Base-by-base conservation (phyloP, 352 stramenopile genomes). In the Globisporangium parvum region DNA sequence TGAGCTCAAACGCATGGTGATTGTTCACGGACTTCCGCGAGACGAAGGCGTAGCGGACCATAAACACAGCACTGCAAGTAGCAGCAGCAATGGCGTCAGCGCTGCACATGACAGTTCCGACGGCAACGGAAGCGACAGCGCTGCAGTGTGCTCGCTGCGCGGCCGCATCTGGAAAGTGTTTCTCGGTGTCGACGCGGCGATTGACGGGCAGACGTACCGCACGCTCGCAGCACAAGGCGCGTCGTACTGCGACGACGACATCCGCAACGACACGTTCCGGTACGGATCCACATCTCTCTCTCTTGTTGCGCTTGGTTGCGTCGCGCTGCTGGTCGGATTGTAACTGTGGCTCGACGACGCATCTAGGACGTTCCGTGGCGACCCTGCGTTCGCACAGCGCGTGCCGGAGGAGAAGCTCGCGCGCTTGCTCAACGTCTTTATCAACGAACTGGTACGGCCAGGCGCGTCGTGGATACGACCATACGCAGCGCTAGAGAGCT, bases 211-310 rank as follows among this genome's bases (percentile, higher is more conserved):
- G 20, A 69, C 77, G 47, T 97, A 97, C 63, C 47, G 66, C 12
- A 57, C 77, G 17, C 68, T 97, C 12, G 80, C 93, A 23, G 70
- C 62, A 6, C 68, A 79, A 23, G 90, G 90, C 12, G 82, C 90
- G 9, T 95, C 84, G 3, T 66, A 77, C 21, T 91, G 84, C 46
- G 88, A 96, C 53, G 75, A 59, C 20, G 87, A 97, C 44, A 97
- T 97, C 54, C 76, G 85, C 20, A 96, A 97, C 59, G 90, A 97
- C 61, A 97, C 88, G 17, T 97, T 97, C 55, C 79, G 87, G 66
- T 71, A 28, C 41, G 51, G 45, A 31, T 33, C 1, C 3, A 6
- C 18, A 45, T 6, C 21, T 45, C 10, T 14, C 15, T 6, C 21
- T 45, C 10, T 14, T 20, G 0, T 9, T 11, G 15, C 39, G 39